Conservation (phyloP, 2,329 filamentous ascomycete species). For the Penicillium janthinellum region DNA sequence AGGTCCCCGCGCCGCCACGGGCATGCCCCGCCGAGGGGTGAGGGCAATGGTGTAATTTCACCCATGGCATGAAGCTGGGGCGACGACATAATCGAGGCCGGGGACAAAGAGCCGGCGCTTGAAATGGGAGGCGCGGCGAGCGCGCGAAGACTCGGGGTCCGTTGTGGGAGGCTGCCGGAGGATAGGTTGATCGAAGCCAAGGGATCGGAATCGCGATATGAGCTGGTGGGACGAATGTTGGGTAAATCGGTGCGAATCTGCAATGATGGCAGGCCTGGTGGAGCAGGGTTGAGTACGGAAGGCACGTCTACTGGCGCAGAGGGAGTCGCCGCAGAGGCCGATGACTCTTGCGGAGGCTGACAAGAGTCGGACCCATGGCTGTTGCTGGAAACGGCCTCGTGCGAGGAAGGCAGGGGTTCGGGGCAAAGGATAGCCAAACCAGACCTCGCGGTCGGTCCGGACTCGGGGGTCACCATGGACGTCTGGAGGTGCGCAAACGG, state of each 20-base stretch:
- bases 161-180: conserved; percentile 45
- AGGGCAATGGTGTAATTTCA: conserved; percentile 77
- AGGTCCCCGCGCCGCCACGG: conserved; percentile 56
- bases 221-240: conserved; percentile 28
- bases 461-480: conserved; percentile 20
- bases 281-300: conserved; percentile 14
- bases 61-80: conserved; percentile 75
- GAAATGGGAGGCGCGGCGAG: conserved; percentile 41
- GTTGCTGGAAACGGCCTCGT: conserved; percentile 22
- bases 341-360: background rate
- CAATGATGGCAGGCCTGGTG: conserved; percentile 31
- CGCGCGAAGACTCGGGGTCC: conserved; percentile 49
- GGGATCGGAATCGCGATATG: conserved; percentile 36
- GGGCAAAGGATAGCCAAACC: conserved; percentile 10
- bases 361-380: conserved; percentile 9
- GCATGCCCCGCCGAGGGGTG: conserved; percentile 58
- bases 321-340: conserved; percentile 6
- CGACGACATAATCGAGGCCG: conserved; percentile 70
- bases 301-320: conserved; percentile 13
- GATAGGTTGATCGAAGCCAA: conserved; percentile 45
- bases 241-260: conserved; percentile 41
- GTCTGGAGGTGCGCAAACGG: conserved; percentile 12
- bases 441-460: conserved; percentile 23
- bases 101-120: conserved; percentile 51
- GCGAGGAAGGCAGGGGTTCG: conserved; percentile 5